Conservation (phyloP, 106 monocot species). For the Apostasia shenzhenica region DNA sequence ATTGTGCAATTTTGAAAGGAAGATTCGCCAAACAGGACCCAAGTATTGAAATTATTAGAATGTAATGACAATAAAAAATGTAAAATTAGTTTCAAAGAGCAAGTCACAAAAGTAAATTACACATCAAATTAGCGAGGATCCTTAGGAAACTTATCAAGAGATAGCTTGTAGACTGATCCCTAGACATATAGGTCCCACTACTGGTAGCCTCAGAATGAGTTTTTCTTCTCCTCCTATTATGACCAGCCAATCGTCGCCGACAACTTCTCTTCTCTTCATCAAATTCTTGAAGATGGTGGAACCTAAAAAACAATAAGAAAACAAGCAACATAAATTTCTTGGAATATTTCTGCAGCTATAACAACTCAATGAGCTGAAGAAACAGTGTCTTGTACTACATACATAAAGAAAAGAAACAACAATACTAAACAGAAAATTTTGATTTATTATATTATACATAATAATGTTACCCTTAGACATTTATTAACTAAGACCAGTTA, state of each 20-base stretch:
- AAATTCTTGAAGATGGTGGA: conserved; percentile 71
- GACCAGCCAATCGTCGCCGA: conserved; percentile 52
- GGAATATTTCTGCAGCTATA: not conserved
- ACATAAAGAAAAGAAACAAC: too few species aligned
- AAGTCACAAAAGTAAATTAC: conserved; percentile 14
- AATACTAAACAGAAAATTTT: too few species aligned
- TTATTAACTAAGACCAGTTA: too few species aligned
- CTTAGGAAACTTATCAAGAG: conserved; percentile 42
- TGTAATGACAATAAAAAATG: not conserved
- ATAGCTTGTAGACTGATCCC: conserved; percentile 24
- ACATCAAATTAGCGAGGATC: conserved; percentile 40
- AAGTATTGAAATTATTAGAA: too few species aligned
- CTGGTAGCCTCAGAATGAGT: conserved; percentile 22
- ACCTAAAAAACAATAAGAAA: conserved; percentile 20
- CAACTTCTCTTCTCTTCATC: conserved; percentile 68
- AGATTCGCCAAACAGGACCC: too few species aligned
- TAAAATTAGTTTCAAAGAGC: not conserved
- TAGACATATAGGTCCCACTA: conserved; percentile 25
- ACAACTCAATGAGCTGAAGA: not conserved
- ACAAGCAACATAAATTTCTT: not conserved
- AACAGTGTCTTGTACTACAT: too few species aligned
- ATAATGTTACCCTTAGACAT: too few species aligned
- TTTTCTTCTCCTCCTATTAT: conserved; percentile 54
- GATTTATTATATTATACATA: too few species aligned
- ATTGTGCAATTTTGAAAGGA: too few species aligned